Evolutionary conservation across 306 rosid genomes (phyloP).

Genomic region (Acacia acuminata): DNA sequence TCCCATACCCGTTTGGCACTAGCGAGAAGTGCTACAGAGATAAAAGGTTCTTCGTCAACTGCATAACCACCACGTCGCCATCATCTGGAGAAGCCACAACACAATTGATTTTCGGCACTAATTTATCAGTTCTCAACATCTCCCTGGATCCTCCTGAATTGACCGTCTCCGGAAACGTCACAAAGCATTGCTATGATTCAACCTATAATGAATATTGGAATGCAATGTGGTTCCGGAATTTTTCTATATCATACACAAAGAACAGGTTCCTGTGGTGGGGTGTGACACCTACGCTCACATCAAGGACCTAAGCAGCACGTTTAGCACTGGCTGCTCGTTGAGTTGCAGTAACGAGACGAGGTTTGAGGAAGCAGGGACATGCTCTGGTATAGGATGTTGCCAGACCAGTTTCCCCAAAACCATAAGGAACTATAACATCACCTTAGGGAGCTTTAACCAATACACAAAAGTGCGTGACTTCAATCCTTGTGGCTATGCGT

Average conservation of each 20-base stretch:
- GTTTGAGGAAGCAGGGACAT: background rate
- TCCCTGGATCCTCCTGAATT: too few relatives aligned
- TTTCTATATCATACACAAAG: background rate
- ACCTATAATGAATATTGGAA: too few relatives aligned
- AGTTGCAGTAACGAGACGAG: background rate
- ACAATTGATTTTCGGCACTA: too few relatives aligned
- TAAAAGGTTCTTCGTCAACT: conserved; percentile 10
- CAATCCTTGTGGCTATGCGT: conserved; percentile 43
- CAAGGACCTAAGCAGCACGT: rapidly evolving
- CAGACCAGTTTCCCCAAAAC: background rate
- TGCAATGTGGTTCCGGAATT: rapidly evolving
- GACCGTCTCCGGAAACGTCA: too few relatives aligned
- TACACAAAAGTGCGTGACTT: rapidly evolving
- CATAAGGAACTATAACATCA: background rate
- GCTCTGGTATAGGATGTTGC: conserved; percentile 7
- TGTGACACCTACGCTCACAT: background rate
- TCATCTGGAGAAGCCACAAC: too few relatives aligned
- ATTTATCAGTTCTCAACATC: too few relatives aligned
- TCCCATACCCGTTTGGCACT: conserved; percentile 28
- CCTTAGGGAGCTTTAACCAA: rapidly evolving
- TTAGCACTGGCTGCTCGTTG: background rate
- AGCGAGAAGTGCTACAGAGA: background rate
- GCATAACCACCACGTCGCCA: background rate
- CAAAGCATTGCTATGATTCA: too few relatives aligned
- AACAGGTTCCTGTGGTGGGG: background rate